These are phyloP conservation scores for Clarireedia sp. DNA, from an alignment of 2,329 filamentous ascomycete genomes.

Conservation along the genomic window DNA sequence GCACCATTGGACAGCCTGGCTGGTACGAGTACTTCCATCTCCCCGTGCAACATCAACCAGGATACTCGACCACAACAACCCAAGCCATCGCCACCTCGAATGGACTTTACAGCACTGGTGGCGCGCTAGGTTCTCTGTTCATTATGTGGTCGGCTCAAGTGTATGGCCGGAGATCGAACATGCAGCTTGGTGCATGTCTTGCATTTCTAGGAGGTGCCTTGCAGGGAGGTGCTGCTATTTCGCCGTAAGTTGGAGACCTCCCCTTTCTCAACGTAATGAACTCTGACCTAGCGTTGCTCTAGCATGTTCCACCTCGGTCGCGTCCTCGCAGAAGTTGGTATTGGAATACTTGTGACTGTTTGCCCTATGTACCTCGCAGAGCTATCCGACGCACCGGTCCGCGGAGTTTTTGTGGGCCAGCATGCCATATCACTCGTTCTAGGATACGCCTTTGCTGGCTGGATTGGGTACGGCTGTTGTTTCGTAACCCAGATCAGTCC, in stretches of 20 bases:
- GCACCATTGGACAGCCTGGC: neutral
- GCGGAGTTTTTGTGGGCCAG: slow-evolving; percentile 25
- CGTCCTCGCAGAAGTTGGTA: neutral
- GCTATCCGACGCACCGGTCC: slow-evolving; percentile 21
- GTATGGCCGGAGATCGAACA: neutral
- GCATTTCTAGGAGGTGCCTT: slow-evolving; percentile 15
- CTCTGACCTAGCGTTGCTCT: neutral
- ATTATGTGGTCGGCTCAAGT: neutral
- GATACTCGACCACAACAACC: neutral
- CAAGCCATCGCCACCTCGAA: neutral
- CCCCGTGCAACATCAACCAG: neutral
- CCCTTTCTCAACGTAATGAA: neutral
- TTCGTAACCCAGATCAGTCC: slow-evolving; percentile 18
- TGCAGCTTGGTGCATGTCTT: slow-evolving; percentile 11
- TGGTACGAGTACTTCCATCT: neutral
- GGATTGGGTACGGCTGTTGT: slow-evolving; percentile 26
- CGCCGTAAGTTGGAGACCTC: neutral
- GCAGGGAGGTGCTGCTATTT: slow-evolving; percentile 13
- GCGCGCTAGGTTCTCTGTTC: neutral
- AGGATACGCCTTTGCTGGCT: slow-evolving; percentile 25
- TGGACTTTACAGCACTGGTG: neutral
- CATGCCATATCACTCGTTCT: slow-evolving; percentile 27
- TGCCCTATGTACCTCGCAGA: slow-evolving; percentile 22
- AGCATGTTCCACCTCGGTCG: neutral
- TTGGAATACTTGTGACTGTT: slow-evolving; percentile 9